Conservation (phyloP, 2,329 filamentous ascomycete genomes). For the Penicillium sp. region DNA sequence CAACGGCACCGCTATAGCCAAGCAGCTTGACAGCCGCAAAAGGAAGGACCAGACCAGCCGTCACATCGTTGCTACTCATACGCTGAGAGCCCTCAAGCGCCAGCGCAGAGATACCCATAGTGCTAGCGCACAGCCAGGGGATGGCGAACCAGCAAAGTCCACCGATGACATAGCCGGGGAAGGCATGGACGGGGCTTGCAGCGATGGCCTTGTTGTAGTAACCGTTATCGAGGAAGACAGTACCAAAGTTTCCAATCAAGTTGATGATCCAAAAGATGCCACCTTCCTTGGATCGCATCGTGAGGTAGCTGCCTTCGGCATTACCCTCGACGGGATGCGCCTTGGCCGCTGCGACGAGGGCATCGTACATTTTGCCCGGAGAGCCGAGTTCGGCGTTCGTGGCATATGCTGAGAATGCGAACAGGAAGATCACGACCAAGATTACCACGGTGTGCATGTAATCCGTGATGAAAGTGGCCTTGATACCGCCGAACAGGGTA, state of each 20-base stretch:
- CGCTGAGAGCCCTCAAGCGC: slow-evolving; percentile 76
- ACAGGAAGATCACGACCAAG: slow-evolving; percentile 81
- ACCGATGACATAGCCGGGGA: slow-evolving; percentile 85
- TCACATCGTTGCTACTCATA: slow-evolving; percentile 73
- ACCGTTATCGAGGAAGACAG: slow-evolving; percentile 80
- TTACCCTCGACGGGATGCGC: slow-evolving; percentile 79
- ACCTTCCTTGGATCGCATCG: slow-evolving; percentile 79
- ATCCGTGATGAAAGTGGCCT: slow-evolving; percentile 83
- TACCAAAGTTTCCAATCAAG: slow-evolving; percentile 63
- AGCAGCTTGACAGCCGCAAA: slow-evolving; percentile 82
- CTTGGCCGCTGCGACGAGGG: slow-evolving; percentile 67
- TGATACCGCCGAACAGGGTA: slow-evolving; percentile 74
- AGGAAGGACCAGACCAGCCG: slow-evolving; percentile 79
- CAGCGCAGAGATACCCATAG: slow-evolving; percentile 80
- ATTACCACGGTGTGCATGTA: slow-evolving; percentile 77
- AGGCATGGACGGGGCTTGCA: slow-evolving; percentile 77
- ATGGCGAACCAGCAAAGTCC: slow-evolving; percentile 92
- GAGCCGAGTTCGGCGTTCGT: slow-evolving; percentile 72
- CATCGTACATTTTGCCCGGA: slow-evolving; percentile 75
- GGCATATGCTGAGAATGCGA: slow-evolving; percentile 79
- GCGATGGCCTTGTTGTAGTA: slow-evolving; percentile 96
- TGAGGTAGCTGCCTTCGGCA: slow-evolving; percentile 77
- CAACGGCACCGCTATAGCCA: slow-evolving; percentile 77
- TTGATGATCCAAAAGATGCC: slow-evolving; percentile 92
- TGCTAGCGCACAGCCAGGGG: slow-evolving; percentile 85